Evolutionary conservation across 805 yeast genomes (phyloP), one percentile per base, ranked within the genome.

Genomic region (Pichia membranifaciens): DNA sequence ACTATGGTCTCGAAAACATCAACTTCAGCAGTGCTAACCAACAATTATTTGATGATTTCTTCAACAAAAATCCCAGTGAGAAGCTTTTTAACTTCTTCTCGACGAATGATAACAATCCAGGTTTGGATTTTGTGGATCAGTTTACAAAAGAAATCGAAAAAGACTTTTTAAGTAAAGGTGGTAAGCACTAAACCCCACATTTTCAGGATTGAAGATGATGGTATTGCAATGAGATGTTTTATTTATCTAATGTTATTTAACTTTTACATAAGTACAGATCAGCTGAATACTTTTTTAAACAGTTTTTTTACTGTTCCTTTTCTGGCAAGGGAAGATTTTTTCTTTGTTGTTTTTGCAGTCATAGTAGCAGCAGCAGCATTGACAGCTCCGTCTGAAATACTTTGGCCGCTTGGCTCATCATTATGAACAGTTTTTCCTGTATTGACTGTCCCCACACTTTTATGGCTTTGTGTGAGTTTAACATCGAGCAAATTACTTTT

Each of bases 91-190:
- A 76, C 51, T 77, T 80, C 78, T 76, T 77, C 47, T 61, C 73
- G 37, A 48, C 54, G 35, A 73, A 74, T 50, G 50, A 52, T 38
- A 74, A 69, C 43, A 69, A 73, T 39, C 70, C 77, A 20, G 83
- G 83, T 15, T 59, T 78, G 41, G 81, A 76, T 47, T 78, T 78
- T 53, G 83, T 82, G 25, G 90, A 82, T 34, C 87, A 87, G 2
- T 84, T 89, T 82, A 84, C 91, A 0, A 87, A 82, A 59, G 81
- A 83, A 77, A 75, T 84, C 37, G 91, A 84, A 59, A 82, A 79
- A 54, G 87, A 81, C 50, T 74, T 78, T 48, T 44, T 74, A 40
- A 62, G 61, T 41, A 66, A 64, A 39, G 62, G 58, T 40, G 56
- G 58, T 28, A 51, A 50, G 31, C 51, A 48, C 21, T 48, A 34